Base-by-base conservation (phyloP, 345 rosid genomes). In the Eucalyptus fibrosa region DNA sequence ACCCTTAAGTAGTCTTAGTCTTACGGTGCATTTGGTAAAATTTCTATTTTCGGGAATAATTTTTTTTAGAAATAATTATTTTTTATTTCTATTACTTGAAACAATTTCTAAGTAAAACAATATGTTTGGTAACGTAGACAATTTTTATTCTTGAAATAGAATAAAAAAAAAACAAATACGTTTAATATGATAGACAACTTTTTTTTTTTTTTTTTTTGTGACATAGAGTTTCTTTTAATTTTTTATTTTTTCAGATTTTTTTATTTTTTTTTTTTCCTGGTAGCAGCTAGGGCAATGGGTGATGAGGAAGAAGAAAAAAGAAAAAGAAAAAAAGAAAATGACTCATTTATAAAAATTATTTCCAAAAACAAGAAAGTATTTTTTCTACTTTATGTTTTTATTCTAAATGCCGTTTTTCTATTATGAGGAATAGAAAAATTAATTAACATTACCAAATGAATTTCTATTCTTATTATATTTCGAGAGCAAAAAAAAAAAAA, bases 261-360 rank as follows among this genome's bases (percentile, higher is more conserved):
- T 50, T 0, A 3, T 53, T 53, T 53, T 53, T 7, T 53, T 53
- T 53, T 53, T 24, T 53, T 53, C 56, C 1, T 0, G 2, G 4
- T 0, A 51, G 23, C 2, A 1, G 4, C 0, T n/a, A n/a, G 2
- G 10, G 56, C 10, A 7, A 1, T 0, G 0, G 10, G 24, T 0
- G 10, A 19, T 0, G 2, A 53, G 59, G 59, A 53, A 53, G 24
- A 53, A 19, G 24, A 4, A 19, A 53, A 53, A 51, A 51, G 3
- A 50, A 19, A 53, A 51, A 2, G 17, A 19, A 53, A 51, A 2
- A 53, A 53, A 53, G 10, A 53, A 53, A 53, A 19, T 18, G 23
- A 18, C 23, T 51, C 4, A 51, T 51, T 51, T 51, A 0, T 51
- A 51, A 18, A 51, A 17, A 3, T 17, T 18, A 3, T 51, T 18